These are phyloP conservation scores for Irpex sp. DNA, from an alignment of 1,284 basidiomycete genomes.

Conservation along the genomic window DNA sequence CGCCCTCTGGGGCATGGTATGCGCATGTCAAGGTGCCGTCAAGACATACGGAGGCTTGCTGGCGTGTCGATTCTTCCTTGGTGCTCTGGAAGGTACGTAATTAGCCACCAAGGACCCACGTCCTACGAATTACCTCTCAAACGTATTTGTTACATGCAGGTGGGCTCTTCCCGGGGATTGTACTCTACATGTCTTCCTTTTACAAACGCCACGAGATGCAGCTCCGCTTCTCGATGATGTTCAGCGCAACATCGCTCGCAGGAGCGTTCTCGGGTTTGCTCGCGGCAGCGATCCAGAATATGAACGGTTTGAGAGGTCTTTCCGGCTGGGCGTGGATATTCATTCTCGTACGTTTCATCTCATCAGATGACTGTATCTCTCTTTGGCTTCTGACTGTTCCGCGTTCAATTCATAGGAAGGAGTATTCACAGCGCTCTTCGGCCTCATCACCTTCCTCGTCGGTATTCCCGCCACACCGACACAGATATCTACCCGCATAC, in stretches of 20 bases:
- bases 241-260: neutral
- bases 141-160: neutral
- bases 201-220: constrained; percentile 24
- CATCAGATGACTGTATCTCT: too few relatives aligned
- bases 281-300: neutral
- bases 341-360: neutral
- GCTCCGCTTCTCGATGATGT: constrained; percentile 15
- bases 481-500: neutral
- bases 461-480: neutral
- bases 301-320: neutral
- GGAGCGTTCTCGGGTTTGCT: neutral
- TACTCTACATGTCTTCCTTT: constrained; percentile 22
- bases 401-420: neutral
- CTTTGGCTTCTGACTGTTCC: too few relatives aligned
- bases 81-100: constrained; percentile 21
- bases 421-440: neutral
- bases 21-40: constrained; percentile 19
- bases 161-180: constrained; percentile 20
- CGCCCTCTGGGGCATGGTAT: constrained; percentile 22
- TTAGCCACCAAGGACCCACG: neutral
- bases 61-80: constrained; percentile 26
- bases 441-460: neutral
- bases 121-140: too few relatives aligned
- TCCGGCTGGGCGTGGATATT: neutral
- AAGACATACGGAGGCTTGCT: constrained; percentile 21